A percentile compares a stretch with the other conserved stretches of the same genome.
These are phyloP conservation scores for Penicillium expansum DNA, from an alignment of 2,329 filamentous ascomycete genomes.

Conservation along the genomic window DNA sequence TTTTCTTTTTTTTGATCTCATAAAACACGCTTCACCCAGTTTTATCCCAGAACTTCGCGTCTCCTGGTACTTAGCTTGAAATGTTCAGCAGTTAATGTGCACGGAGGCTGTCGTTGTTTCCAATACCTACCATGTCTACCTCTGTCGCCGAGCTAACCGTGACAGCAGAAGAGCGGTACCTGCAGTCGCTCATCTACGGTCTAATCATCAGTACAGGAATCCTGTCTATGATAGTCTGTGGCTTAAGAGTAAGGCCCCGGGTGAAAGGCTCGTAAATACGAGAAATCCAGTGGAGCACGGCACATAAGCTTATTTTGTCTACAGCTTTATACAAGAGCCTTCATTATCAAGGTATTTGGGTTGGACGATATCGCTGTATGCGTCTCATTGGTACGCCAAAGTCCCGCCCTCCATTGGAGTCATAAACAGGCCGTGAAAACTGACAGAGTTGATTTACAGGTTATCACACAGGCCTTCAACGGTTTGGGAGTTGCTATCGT, in stretches of 20 bases:
- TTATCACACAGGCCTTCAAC: slow-evolving; percentile 5
- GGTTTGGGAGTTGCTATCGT: slow-evolving; percentile 4
- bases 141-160: not conserved
- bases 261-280: not conserved
- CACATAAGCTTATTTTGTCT: not conserved
- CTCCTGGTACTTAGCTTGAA: not conserved
- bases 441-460: not conserved
- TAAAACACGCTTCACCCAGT: not conserved
- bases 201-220: slow-evolving; percentile 3
- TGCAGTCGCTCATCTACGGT: slow-evolving; percentile 8
- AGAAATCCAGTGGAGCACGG: no score
- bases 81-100: not conserved
- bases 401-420: not conserved
- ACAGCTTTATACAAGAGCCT: slow-evolving; percentile 1
- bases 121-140: not conserved
- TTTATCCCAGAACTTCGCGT: not conserved
- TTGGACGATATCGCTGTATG: slow-evolving; percentile 9
- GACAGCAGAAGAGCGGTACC: not conserved
- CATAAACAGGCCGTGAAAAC: not conserved
- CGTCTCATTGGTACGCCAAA: slow-evolving; percentile 1
- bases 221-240: slow-evolving; percentile 5
- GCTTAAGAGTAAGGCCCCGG: slow-evolving; percentile 1
- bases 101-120: not conserved
- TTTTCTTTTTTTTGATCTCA: not conserved
- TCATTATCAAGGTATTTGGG: not conserved